Conservation (phyloP, 139 green algal species). For the Auxenochlorella protothecoides region DNA sequence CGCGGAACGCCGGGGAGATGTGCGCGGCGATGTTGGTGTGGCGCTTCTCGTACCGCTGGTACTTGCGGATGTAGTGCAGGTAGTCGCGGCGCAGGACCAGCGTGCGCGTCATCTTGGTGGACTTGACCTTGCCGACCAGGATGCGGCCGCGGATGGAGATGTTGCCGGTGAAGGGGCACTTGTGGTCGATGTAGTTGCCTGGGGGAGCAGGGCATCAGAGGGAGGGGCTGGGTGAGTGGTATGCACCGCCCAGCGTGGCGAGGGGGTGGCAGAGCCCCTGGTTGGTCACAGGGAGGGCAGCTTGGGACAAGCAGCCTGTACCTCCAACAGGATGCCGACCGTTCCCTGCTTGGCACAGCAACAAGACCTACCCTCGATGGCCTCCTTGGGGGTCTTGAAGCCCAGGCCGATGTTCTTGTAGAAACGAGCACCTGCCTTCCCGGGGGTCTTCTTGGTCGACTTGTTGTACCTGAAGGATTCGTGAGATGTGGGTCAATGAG, state of each 20-base stretch:
- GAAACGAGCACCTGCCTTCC: constrained; percentile 80
- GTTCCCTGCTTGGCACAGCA: not conserved
- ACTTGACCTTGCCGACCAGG: constrained; percentile 80
- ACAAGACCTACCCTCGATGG: constrained; percentile 82
- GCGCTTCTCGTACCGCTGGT: constrained; percentile 97
- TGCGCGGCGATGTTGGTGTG: constrained; percentile 94
- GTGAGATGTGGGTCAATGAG: not conserved
- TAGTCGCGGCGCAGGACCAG: constrained; percentile 96
- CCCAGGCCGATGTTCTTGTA: constrained; percentile 94
- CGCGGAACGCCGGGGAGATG: constrained; percentile 92
- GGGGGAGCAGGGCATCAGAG: constrained; percentile 6
- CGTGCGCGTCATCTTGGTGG: constrained; percentile 96
- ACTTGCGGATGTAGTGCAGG: constrained; percentile 98
- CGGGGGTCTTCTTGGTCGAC: constrained; percentile 64
- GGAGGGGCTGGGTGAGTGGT: not conserved
- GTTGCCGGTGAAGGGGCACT: constrained; percentile 99
- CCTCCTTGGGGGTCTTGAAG: constrained; percentile 97
- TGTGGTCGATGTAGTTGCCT: constrained; percentile 99
- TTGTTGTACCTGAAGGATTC: constrained; percentile 51
- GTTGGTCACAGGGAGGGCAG: no score
- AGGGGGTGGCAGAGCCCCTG: no score
- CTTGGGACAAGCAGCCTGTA: no score
- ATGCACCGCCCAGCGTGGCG: not conserved
- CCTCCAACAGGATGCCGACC: no score
- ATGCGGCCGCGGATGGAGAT: constrained; percentile 96